These are phyloP conservation scores for Auricularia sp. DNA, from an alignment of 768 basidiomycete genomes.

Conservation along the genomic window DNA sequence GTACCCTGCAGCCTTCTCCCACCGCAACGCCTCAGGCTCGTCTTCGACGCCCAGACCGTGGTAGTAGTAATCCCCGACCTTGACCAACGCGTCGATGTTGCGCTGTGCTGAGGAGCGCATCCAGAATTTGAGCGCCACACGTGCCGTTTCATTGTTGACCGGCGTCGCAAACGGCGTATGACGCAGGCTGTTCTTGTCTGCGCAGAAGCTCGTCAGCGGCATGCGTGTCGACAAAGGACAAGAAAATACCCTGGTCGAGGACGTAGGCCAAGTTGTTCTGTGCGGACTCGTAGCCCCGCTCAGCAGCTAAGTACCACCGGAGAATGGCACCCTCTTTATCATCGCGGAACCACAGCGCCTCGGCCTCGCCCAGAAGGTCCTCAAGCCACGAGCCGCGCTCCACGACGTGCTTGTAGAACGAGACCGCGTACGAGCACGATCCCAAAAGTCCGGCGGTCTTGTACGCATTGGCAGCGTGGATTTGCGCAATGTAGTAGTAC, in stretches of 20 bases:
- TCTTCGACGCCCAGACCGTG: slow-evolving; percentile 70
- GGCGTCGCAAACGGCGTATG: slow-evolving; percentile 54
- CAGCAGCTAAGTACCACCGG: slow-evolving; percentile 92
- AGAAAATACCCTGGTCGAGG: slow-evolving; percentile 71
- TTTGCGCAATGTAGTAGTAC: slow-evolving; percentile 84
- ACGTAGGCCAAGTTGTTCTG: slow-evolving; percentile 93
- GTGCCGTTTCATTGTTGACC: slow-evolving; percentile 68
- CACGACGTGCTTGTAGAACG: slow-evolving; percentile 85
- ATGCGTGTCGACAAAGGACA: slow-evolving; percentile 12
- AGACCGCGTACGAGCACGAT: slow-evolving; percentile 82
- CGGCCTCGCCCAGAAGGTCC: slow-evolving; percentile 72
- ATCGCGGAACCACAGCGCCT: slow-evolving; percentile 58
- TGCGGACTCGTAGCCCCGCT: slow-evolving; percentile 82
- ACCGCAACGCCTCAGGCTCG: slow-evolving; percentile 51
- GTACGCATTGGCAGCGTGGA: slow-evolving; percentile 43
- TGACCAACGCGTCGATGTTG: slow-evolving; percentile 94
- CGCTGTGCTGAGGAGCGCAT: slow-evolving; percentile 86
- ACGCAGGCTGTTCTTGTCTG: slow-evolving; percentile 64
- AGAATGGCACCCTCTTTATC: slow-evolving; percentile 80
- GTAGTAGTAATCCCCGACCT: slow-evolving; percentile 97
- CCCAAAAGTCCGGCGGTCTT: slow-evolving; percentile 32
- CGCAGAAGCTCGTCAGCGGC: not conserved
- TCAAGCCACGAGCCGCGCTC: slow-evolving; percentile 82
- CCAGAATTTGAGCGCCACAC: slow-evolving; percentile 86
- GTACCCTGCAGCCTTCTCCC: slow-evolving; percentile 87